Percentiles rank a stretch among this genome's conserved stretches.
These are phyloP conservation scores for Euphorbia tirucalli DNA, from an alignment of 345 rosid genomes.

Conservation along the genomic window DNA sequence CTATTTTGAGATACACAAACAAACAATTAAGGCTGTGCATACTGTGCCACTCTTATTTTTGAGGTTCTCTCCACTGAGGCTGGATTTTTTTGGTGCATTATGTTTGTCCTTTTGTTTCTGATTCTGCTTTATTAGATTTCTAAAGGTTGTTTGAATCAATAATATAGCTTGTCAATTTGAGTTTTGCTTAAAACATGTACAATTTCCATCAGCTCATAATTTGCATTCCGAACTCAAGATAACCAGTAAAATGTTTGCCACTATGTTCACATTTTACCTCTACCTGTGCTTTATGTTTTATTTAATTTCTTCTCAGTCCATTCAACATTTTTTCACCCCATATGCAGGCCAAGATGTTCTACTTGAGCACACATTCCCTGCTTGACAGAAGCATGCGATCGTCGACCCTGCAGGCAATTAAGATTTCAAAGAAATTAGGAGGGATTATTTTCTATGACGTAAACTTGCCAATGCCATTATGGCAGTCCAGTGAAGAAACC, in stretches of 20 bases:
- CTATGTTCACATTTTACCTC: neutral
- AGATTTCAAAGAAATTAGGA: constrained; percentile 68
- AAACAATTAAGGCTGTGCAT: neutral
- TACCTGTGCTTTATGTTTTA: neutral
- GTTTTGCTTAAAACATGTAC: too few species aligned
- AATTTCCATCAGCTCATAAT: too few species aligned
- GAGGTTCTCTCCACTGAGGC: neutral
- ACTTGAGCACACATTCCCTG: constrained; percentile 76
- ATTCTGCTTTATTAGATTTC: neutral
- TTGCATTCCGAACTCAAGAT: too few species aligned
- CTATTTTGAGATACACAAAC: neutral
- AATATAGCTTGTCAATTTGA: neutral
- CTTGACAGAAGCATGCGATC: constrained; percentile 74
- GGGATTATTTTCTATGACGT: constrained; percentile 72
- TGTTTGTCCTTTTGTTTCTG: neutral
- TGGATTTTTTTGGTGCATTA: neutral
- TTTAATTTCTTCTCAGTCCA: constrained; percentile 3
- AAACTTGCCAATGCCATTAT: constrained; percentile 78
- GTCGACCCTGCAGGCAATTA: constrained; percentile 63
- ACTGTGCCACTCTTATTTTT: neutral
- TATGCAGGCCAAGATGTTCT: constrained; percentile 81
- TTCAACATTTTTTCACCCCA: constrained; percentile 25
- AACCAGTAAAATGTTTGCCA: neutral
- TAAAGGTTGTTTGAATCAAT: neutral
- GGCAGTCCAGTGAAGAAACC: constrained; percentile 78